phyloP scores from a whole-genome alignment of 257 asterid species.

The Dorcoceras hygrometricum region DNA sequence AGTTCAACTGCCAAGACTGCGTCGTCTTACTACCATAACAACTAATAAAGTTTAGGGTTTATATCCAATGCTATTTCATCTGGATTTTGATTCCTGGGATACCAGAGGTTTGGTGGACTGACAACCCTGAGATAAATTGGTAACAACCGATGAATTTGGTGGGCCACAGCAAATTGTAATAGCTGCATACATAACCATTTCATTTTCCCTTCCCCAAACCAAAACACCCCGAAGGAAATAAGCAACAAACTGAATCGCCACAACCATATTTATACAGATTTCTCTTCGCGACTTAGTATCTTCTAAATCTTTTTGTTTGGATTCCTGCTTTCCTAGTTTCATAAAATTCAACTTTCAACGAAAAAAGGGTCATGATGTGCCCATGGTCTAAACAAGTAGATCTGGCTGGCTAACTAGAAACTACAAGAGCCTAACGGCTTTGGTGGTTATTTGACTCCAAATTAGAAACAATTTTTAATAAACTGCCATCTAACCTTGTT shows the following conservation, averaged over 20 bases:
- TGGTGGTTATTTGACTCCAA: not conserved
- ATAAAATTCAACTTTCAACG: not conserved
- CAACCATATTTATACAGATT: not conserved
- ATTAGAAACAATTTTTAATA: not conserved
- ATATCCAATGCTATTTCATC: not conserved
- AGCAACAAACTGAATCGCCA: not conserved
- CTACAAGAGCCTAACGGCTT: not conserved
- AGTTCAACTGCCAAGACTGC: constrained; percentile 4
- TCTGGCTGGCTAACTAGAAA: not conserved
- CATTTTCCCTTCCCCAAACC: not conserved
- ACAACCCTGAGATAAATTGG: not conserved
- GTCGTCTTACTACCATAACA: not conserved
- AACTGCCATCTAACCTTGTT: constrained; percentile 57
- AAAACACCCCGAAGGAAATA: not conserved
- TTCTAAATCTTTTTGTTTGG: not conserved
- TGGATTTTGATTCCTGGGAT: not conserved
- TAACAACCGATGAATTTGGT: not conserved
- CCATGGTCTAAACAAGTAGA: not conserved
- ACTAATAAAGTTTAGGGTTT: too few species aligned
- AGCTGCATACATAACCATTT: not conserved
- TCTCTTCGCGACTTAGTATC: not conserved
- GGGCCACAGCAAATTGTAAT: not conserved
- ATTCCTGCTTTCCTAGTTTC: not conserved
- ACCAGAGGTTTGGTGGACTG: not conserved
- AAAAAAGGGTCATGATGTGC: not conserved